A percentile compares a stretch with the other conserved stretches of the same genome.
These are phyloP conservation scores for Tricholoma bakamatsutake DNA, from an alignment of 768 basidiomycete genomes.

Conservation along the genomic window DNA sequence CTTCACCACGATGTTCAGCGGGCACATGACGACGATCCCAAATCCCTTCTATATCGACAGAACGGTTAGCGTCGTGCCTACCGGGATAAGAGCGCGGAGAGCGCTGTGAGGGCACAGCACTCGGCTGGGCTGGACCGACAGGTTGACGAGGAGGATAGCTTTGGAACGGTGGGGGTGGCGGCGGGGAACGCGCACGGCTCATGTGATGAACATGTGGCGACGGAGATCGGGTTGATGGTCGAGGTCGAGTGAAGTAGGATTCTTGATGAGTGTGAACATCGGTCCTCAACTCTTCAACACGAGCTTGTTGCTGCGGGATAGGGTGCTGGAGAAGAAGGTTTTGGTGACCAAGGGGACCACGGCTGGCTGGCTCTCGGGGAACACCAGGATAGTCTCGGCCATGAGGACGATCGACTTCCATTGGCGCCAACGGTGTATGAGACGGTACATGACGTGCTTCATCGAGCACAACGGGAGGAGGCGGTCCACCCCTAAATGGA, in stretches of 20 bases:
- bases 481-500: conserved; percentile 79
- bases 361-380: conserved; percentile 36
- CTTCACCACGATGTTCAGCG: conserved; percentile 39
- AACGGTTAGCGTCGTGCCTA: conserved; percentile 40
- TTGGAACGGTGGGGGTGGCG: conserved; percentile 42
- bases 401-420: conserved; percentile 65
- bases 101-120: conserved; percentile 40
- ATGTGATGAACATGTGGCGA: conserved; percentile 49
- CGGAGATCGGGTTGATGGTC: conserved; percentile 51
- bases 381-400: conserved; percentile 48
- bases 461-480: conserved; percentile 76
- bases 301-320: conserved; percentile 51
- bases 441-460: conserved; percentile 63
- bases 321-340: conserved; percentile 64
- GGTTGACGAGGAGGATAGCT: conserved; percentile 44
- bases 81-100: conserved; percentile 53
- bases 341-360: conserved; percentile 53
- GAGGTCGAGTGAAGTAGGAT: conserved; percentile 46
- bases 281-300: conserved; percentile 46
- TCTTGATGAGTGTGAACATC: conserved; percentile 44
- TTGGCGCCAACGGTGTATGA: conserved; percentile 72
- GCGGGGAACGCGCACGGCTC: conserved; percentile 48
- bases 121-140: conserved; percentile 47
- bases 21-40: conserved; percentile 59
- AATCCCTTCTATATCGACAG: conserved; percentile 43